A percentile compares a stretch with the other conserved stretches of the same genome.
phyloP scores from a whole-genome alignment of 495 filamentous ascomycete species.

The Xylaria grammica region DNA sequence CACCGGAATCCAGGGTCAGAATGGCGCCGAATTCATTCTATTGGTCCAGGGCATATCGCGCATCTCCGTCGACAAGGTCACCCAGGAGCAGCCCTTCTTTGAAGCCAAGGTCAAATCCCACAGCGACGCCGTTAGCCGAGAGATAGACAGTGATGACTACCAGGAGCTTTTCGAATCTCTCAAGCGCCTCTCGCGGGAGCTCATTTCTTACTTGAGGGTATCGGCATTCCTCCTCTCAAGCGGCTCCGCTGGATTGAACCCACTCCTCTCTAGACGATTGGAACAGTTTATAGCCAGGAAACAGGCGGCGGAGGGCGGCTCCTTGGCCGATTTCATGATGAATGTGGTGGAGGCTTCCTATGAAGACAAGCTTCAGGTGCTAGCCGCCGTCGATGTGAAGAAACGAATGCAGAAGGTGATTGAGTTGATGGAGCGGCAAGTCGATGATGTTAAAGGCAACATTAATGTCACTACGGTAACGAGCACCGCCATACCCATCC shows the following conservation, averaged over 20 bases:
- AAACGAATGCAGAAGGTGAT: constrained; percentile 79
- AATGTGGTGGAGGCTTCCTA: constrained; percentile 83
- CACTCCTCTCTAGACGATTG: constrained; percentile 80
- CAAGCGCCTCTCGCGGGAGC: constrained; percentile 80
- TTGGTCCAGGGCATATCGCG: constrained; percentile 85
- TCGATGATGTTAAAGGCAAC: constrained; percentile 79
- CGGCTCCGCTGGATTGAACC: constrained; percentile 68
- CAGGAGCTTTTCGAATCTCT: constrained; percentile 76
- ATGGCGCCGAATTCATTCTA: constrained; percentile 77
- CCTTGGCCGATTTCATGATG: constrained; percentile 94
- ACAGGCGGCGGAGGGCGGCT: constrained; percentile 76
- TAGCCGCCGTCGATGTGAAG: constrained; percentile 76
- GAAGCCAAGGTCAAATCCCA: constrained; percentile 70
- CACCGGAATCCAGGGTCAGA: constrained; percentile 78
- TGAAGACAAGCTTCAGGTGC: constrained; percentile 85
- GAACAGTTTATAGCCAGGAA: constrained; percentile 84
- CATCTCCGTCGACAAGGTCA: constrained; percentile 74
- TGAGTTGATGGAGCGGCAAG: constrained; percentile 78
- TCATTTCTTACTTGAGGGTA: constrained; percentile 77
- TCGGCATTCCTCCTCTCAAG: constrained; percentile 73
- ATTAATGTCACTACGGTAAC: constrained; percentile 77
- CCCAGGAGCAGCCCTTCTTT: constrained; percentile 82
- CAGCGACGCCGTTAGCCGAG: constrained; percentile 33
- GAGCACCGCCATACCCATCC: constrained; percentile 60
- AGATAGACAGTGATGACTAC: constrained; percentile 31